These are phyloP conservation scores for Skeletonema menzelii DNA, from an alignment of 108 stramenopile genomes.

Conservation along the genomic window DNA sequence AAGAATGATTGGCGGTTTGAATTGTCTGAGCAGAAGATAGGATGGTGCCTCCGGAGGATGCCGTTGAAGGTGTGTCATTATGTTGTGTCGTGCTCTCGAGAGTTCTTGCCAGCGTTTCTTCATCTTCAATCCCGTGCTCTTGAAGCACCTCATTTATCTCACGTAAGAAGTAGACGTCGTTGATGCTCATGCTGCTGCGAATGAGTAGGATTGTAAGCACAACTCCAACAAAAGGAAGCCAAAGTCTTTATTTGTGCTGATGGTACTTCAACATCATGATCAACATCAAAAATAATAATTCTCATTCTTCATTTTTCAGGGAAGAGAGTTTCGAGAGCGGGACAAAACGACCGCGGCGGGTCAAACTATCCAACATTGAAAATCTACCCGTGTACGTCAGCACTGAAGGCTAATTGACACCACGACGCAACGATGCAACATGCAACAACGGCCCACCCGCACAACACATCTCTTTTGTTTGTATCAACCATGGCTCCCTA, in stretches of 20 bases:
- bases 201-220: not conserved
- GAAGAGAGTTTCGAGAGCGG: too few species aligned
- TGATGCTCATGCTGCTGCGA: not conserved
- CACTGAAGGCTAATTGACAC: not conserved
- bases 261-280: too few species aligned
- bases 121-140: not conserved
- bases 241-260: too few species aligned
- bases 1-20: not conserved
- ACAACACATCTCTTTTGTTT: not conserved
- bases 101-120: not conserved
- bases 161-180: not conserved
- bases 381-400: not conserved
- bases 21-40: not conserved
- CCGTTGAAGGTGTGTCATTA: not conserved
- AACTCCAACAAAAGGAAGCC: not conserved
- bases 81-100: not conserved
- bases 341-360: too few species aligned
- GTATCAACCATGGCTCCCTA: constrained; percentile 33
- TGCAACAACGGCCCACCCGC: not conserved
- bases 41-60: not conserved
- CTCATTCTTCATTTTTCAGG: too few species aligned
- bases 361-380: too few species aligned
- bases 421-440: not conserved
- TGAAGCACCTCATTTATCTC: not conserved
- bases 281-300: too few species aligned